Conservation (phyloP, 371 early-diverging fungal species). For the Capniomyces stellatus region DNA sequence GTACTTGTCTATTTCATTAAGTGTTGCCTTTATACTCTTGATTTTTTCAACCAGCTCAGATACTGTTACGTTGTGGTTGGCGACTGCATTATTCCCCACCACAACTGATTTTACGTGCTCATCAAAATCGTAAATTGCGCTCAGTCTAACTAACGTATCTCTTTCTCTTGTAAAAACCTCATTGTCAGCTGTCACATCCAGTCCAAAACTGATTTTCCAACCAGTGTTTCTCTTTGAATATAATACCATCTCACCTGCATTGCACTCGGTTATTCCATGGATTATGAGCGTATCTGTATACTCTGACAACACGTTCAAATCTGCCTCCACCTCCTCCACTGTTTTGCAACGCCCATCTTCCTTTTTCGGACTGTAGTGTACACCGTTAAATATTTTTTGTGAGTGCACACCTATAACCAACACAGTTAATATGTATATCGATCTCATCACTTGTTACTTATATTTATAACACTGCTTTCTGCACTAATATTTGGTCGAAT, state of each 20-base stretch:
- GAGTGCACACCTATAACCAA: slow-evolving; percentile 13
- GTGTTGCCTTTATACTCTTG: slow-evolving; percentile 22
- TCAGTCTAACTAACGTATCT: slow-evolving; percentile 25
- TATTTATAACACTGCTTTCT: no score
- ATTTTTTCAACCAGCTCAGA: slow-evolving; percentile 20
- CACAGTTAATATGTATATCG: no score
- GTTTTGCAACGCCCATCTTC: slow-evolving; percentile 28
- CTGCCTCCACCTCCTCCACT: slow-evolving; percentile 25
- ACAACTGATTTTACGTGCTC: slow-evolving; percentile 30
- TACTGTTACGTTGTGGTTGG: slow-evolving; percentile 28
- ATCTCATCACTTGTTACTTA: no score
- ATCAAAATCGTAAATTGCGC: slow-evolving; percentile 20
- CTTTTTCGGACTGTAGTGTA: slow-evolving; percentile 36
- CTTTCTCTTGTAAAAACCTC: slow-evolving; percentile 29
- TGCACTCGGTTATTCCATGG: slow-evolving; percentile 31
- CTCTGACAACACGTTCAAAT: slow-evolving; percentile 25
- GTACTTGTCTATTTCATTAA: slow-evolving; percentile 24
- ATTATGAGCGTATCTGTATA: slow-evolving; percentile 37
- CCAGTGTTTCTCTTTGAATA: slow-evolving; percentile 33
- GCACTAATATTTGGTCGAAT: no score
- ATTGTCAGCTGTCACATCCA: slow-evolving; percentile 35
- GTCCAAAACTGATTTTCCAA: slow-evolving; percentile 35
- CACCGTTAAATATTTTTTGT: slow-evolving; percentile 25
- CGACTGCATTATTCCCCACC: slow-evolving; percentile 42
- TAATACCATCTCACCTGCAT: slow-evolving; percentile 36